These are phyloP conservation scores for Oligophagozyma castellii DNA, from an alignment of 1,139 yeast species.

Conservation along the genomic window DNA sequence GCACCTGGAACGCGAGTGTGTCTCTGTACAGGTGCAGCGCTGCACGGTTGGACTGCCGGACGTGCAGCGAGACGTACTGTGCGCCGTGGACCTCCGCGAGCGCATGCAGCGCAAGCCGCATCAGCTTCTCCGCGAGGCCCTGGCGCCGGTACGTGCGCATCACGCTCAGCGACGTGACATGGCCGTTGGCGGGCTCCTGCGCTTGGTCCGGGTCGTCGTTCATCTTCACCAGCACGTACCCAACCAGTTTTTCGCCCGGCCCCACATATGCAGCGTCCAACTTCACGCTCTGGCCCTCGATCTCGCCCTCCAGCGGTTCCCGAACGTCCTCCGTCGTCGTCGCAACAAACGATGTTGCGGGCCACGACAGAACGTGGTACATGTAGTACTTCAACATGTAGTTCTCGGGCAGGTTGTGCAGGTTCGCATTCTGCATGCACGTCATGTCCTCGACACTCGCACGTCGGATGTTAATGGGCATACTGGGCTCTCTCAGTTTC, in stretches of 20 bases:
- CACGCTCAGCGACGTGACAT: constrained; percentile 84
- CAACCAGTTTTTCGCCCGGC: constrained; percentile 70
- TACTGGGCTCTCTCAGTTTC: constrained; percentile 12
- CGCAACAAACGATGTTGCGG: constrained; percentile 94
- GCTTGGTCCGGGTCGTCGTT: constrained; percentile 69
- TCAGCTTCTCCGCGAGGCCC: constrained; percentile 88
- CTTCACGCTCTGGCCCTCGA: constrained; percentile 17
- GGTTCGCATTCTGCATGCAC: constrained; percentile 92
- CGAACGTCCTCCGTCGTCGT: constrained; percentile 40
- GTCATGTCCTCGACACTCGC: constrained; percentile 81
- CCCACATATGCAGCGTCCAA: constrained; percentile 43
- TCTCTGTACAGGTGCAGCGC: constrained; percentile 87
- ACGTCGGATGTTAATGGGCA: constrained; percentile 81
- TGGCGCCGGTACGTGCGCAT: constrained; percentile 90
- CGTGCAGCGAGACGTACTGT: constrained; percentile 79
- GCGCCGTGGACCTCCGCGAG: constrained; percentile 76
- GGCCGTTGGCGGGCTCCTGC: constrained; percentile 76
- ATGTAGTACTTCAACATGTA: constrained; percentile 84
- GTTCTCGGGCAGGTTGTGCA: constrained; percentile 89
- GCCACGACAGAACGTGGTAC: constrained; percentile 93
- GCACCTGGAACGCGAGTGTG: constrained; percentile 68
- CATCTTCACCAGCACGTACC: constrained; percentile 92
- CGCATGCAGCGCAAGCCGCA: constrained; percentile 74
- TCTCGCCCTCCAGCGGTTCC: constrained; percentile 8
- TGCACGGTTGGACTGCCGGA: constrained; percentile 85